Evolutionary conservation across 139 green algal genomes (phyloP).

Genomic region (Edaphochlamys debaryana): DNA sequence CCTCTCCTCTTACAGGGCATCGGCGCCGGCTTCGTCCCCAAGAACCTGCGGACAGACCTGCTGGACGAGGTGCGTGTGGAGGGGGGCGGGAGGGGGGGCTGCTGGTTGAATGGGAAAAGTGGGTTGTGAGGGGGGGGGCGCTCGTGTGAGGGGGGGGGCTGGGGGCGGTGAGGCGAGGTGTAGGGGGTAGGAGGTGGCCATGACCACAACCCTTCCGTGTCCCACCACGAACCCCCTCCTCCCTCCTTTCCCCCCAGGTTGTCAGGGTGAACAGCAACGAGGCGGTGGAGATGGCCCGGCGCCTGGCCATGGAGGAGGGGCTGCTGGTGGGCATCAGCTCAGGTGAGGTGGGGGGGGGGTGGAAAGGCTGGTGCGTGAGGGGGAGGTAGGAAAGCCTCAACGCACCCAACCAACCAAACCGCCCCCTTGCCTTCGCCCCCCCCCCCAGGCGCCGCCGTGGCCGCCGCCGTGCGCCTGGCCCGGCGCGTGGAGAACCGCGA

Average conservation of each 20-base stretch:
- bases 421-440: not conserved
- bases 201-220: too few species aligned
- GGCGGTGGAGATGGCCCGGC: conserved; percentile 88
- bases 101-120: too few species aligned
- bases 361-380: not conserved
- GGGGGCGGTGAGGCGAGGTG: too few species aligned
- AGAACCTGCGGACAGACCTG: conserved; percentile 54
- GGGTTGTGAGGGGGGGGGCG: too few species aligned
- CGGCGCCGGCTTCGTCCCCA: conserved; percentile 83
- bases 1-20: too few species aligned
- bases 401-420: too few species aligned
- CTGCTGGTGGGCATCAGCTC: conserved; percentile 93
- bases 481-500: conserved; percentile 89
- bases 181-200: too few species aligned
- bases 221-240: too few species aligned
- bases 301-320: conserved; percentile 93
- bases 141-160: too few species aligned
- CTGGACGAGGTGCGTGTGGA: conserved; percentile 77
- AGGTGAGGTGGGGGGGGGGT: conserved; percentile 38
- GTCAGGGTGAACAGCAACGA: conserved; percentile 80
- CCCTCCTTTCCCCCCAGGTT: conserved; percentile 19
- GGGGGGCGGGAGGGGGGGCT: not conserved
- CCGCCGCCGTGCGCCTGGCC: conserved; percentile 69
- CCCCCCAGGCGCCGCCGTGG: conserved; percentile 63
- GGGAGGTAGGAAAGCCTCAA: too few species aligned